A percentile compares a stretch with the other conserved stretches of the same genome.
phyloP scores from a whole-genome alignment of 768 basidiomycete species.

The Pholiota microspora region DNA sequence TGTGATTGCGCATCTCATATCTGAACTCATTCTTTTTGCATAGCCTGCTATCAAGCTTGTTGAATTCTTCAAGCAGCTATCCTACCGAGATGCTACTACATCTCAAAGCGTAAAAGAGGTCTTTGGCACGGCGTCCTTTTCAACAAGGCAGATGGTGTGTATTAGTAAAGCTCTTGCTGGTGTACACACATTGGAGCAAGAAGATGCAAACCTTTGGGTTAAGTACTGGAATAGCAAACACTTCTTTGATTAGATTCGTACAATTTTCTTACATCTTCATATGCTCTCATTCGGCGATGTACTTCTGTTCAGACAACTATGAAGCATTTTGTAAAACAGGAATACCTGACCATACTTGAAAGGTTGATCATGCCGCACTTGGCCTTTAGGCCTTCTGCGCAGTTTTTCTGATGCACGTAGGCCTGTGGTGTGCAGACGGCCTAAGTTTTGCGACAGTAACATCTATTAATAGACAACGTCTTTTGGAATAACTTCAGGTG shows the following conservation, averaged over 20 bases:
- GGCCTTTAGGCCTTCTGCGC: not conserved
- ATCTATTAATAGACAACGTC: not conserved
- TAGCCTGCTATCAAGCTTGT: constrained; percentile 26
- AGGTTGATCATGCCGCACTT: no score
- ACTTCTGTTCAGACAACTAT: no score
- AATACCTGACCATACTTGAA: not conserved
- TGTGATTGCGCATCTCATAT: not conserved
- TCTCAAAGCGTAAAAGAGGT: constrained; percentile 14
- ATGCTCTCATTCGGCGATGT: no score
- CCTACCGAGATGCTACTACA: not conserved
- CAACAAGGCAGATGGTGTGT: constrained; percentile 21
- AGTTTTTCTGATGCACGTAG: not conserved
- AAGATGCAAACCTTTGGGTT: constrained; percentile 1
- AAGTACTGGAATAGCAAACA: not conserved
- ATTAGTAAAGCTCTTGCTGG: constrained; percentile 19
- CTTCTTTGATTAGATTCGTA: not conserved
- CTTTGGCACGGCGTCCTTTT: constrained; percentile 20
- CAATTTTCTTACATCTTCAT: no score
- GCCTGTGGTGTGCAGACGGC: no score
- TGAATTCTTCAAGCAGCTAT: constrained; percentile 3
- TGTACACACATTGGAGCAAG: not conserved
- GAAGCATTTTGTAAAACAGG: not conserved
- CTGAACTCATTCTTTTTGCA: not conserved
- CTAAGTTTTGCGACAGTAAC: not conserved
- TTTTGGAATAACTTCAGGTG: not conserved